These are phyloP conservation scores for Raphanus raphanistrum DNA, from an alignment of 345 rosid genomes.

Conservation along the genomic window DNA sequence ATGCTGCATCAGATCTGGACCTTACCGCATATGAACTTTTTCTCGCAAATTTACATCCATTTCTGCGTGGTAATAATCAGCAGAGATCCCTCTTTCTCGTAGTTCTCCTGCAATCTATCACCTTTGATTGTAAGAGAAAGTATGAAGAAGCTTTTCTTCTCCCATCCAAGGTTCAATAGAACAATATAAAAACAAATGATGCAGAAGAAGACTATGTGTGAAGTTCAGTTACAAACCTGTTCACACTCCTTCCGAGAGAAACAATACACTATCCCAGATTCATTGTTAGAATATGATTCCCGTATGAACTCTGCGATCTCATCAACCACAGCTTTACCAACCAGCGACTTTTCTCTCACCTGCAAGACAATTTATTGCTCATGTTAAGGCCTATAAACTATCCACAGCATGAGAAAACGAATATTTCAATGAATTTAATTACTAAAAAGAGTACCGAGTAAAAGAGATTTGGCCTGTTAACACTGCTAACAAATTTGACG, in stretches of 20 bases:
- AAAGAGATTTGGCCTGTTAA: constrained; percentile 94
- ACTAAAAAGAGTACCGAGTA: constrained; percentile 61
- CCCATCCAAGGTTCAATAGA: not conserved
- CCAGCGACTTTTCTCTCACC: constrained; percentile 86
- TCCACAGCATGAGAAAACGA: not conserved
- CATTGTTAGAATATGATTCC: constrained; percentile 78
- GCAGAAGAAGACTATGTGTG: not conserved
- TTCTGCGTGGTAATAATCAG: constrained; percentile 90
- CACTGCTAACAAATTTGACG: constrained; percentile 84
- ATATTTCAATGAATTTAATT: not conserved
- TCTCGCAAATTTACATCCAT: constrained; percentile 87
- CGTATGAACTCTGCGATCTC: constrained; percentile 79
- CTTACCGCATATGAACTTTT: constrained; percentile 77
- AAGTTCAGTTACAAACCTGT: constrained; percentile 56
- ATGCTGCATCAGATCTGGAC: not conserved
- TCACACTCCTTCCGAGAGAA: constrained; percentile 94
- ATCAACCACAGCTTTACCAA: constrained; percentile 76
- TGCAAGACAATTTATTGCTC: constrained; percentile 35
- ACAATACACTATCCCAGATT: constrained; percentile 96
- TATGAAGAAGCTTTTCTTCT: constrained; percentile 11
- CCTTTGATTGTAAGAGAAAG: constrained; percentile 28
- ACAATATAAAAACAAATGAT: not conserved
- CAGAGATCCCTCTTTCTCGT: constrained; percentile 70
- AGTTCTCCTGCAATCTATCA: constrained; percentile 81
- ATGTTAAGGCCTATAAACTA: constrained; percentile 11